Percentiles rank a stretch among this genome's conserved stretches.
These are phyloP conservation scores for Handroanthus guayacan DNA, from an alignment of 257 asterid species.

Conservation along the genomic window DNA sequence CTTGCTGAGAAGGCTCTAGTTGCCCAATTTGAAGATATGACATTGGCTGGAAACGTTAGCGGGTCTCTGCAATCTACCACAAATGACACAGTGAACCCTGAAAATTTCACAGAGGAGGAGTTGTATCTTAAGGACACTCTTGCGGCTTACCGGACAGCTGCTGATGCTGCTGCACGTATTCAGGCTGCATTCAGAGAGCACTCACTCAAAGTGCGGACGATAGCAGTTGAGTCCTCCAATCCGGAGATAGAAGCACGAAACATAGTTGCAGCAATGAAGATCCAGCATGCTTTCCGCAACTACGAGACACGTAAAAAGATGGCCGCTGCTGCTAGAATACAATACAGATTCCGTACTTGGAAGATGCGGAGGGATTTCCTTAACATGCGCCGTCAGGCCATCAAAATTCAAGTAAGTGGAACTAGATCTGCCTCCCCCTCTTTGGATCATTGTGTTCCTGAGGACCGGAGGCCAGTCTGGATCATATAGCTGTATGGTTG, in stretches of 20 bases:
- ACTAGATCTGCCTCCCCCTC: not conserved
- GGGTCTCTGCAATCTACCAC: constrained; percentile 72
- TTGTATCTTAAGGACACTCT: constrained; percentile 75
- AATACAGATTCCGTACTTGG: constrained; percentile 84
- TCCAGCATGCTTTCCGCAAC: constrained; percentile 94
- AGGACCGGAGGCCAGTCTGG: not conserved
- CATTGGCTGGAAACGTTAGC: constrained; percentile 91
- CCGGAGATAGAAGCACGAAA: constrained; percentile 86
- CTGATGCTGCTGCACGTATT: constrained; percentile 98
- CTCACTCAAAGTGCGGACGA: constrained; percentile 57
- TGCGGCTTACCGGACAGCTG: constrained; percentile 94
- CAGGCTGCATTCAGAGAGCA: constrained; percentile 94
- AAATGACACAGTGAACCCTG: constrained; percentile 48
- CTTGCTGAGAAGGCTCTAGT: constrained; percentile 95
- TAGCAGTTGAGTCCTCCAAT: constrained; percentile 58
- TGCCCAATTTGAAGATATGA: constrained; percentile 87
- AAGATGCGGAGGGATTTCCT: constrained; percentile 86
- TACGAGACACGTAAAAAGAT: constrained; percentile 70
- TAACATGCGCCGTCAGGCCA: constrained; percentile 85
- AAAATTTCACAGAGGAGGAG: constrained; percentile 74
- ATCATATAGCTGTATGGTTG: not conserved
- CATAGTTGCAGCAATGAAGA: constrained; percentile 96
- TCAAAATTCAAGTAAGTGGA: constrained; percentile 77
- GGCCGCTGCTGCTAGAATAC: constrained; percentile 91
- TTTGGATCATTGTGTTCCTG: not conserved